Evolutionary conservation across 2,329 filamentous ascomycete species (phyloP).

Genomic region (Pseudogymnoascus pannorum): DNA sequence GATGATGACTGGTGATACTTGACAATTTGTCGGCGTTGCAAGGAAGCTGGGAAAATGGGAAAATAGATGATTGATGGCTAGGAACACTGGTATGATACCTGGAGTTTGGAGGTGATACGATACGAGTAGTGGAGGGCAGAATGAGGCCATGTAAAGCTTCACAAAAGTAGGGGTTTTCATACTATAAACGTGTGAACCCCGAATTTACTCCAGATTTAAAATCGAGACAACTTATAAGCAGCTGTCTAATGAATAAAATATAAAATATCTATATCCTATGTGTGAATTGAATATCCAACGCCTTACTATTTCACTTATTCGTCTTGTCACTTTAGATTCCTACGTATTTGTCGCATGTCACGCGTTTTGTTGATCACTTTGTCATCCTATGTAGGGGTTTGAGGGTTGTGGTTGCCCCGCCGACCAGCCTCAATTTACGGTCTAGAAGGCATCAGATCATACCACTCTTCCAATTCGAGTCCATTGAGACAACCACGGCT

Average conservation of each 20-base stretch:
- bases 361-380: neutral
- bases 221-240: neutral
- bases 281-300: neutral
- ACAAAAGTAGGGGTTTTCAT: slow-evolving; percentile 4
- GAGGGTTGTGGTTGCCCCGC: neutral
- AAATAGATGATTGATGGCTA: neutral
- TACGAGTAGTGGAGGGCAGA: neutral
- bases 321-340: neutral
- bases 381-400: neutral
- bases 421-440: slow-evolving; percentile 4
- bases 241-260: neutral
- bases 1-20: slow-evolving; percentile 32
- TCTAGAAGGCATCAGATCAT: slow-evolving; percentile 4
- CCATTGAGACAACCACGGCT: slow-evolving; percentile 5
- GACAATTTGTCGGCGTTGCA: neutral
- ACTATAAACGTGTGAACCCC: slow-evolving; percentile 5
- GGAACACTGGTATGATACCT: neutral
- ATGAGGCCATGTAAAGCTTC: slow-evolving; percentile 3
- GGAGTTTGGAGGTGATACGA: neutral
- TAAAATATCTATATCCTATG: neutral
- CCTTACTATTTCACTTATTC: neutral
- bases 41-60: neutral
- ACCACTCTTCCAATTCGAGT: neutral
- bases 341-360: neutral
- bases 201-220: neutral